Percentiles rank a stretch among this genome's conserved stretches.
Evolutionary conservation across 2,329 filamentous ascomycete species (phyloP).

Genomic region (Colletotrichum theobromicola): DNA sequence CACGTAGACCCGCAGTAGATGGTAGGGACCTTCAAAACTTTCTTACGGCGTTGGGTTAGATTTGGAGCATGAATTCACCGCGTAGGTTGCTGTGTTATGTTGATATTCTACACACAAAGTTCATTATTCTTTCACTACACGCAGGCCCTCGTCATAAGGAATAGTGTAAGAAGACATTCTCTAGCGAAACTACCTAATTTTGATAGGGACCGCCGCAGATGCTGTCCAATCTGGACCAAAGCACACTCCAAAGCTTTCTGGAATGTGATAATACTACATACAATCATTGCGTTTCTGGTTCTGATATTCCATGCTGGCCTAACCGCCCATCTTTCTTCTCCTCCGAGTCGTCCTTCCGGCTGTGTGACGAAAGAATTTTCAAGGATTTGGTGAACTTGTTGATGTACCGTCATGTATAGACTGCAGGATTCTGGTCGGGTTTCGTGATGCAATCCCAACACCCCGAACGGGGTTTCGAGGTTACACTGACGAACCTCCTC

Average conservation of each 20-base stretch:
- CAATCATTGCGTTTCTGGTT: slow-evolving; percentile 17
- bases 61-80: background rate
- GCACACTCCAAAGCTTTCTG: slow-evolving; percentile 13
- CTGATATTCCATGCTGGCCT: slow-evolving; percentile 18
- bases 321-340: background rate
- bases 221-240: slow-evolving; percentile 17
- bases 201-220: slow-evolving; percentile 20
- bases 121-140: background rate
- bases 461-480: background rate
- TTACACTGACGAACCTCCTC: slow-evolving; percentile 10
- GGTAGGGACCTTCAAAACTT: background rate
- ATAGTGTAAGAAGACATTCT: background rate
- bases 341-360: background rate
- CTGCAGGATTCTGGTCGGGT: slow-evolving; percentile 9
- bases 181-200: slow-evolving; percentile 17
- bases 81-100: background rate
- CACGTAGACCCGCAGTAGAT: background rate
- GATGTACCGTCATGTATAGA: slow-evolving; percentile 16
- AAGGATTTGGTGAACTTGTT: background rate
- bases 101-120: background rate
- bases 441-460: slow-evolving; percentile 12
- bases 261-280: slow-evolving; percentile 22
- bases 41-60: background rate
- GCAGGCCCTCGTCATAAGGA: background rate
- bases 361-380: background rate